phyloP scores from a whole-genome alignment of 176 grass and related monocot genomes.

The Ananas comosus region DNA sequence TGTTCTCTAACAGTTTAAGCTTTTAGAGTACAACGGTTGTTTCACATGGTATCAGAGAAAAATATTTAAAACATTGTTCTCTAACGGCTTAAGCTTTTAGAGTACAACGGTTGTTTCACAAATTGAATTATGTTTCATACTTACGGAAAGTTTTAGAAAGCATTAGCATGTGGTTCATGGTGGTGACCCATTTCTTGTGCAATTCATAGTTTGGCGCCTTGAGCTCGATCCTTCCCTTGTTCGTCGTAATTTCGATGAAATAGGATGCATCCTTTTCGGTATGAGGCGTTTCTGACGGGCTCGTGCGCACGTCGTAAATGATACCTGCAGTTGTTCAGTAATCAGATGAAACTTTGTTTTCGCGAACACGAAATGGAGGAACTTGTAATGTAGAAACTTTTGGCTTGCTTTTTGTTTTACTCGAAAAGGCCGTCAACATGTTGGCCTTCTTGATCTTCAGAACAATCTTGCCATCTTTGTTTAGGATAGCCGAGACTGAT shows the following conservation, averaged over 20 bases:
- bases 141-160: constrained; percentile 50
- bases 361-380: not conserved
- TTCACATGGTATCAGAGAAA: no score
- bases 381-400: not conserved
- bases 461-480: constrained; percentile 60
- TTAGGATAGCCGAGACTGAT: constrained; percentile 58
- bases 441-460: constrained; percentile 84
- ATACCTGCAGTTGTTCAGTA: constrained; percentile 35
- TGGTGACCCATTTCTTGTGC: constrained; percentile 90
- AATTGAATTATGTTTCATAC: constrained; percentile 22
- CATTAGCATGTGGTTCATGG: constrained; percentile 79
- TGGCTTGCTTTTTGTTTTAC: constrained; percentile 59
- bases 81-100: no score
- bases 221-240: constrained; percentile 80
- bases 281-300: constrained; percentile 38
- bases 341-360: not conserved
- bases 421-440: constrained; percentile 68
- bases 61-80: no score
- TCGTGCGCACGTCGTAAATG: constrained; percentile 48
- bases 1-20: no score
- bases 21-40: no score
- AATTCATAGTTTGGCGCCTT: constrained; percentile 59
- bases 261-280: constrained; percentile 48
- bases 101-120: no score
- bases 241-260: constrained; percentile 60